Evolutionary conservation across 2,329 filamentous ascomycete species (phyloP).

Genomic region (Grosmannia clavigera): DNA sequence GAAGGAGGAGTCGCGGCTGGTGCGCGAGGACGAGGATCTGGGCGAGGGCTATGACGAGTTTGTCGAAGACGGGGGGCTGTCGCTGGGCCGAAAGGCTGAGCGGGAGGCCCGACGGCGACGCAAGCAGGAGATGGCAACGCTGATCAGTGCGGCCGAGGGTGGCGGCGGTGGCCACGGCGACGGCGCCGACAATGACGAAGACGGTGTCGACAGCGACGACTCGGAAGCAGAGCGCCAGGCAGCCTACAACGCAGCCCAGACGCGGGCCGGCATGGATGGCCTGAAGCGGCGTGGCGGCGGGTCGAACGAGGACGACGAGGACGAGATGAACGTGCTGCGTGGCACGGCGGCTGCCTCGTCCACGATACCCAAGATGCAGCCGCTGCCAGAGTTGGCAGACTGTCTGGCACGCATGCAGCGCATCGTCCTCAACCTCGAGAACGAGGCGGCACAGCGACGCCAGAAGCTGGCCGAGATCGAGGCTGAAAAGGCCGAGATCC

Average conservation of each 20-base stretch:
- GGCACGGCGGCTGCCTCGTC: neutral
- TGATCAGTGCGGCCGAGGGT: conserved; percentile 71
- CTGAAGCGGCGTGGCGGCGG: conserved; percentile 35
- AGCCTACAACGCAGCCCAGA: conserved; percentile 81
- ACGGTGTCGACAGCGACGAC: conserved; percentile 53
- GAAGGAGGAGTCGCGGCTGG: conserved; percentile 60
- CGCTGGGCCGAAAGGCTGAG: conserved; percentile 68
- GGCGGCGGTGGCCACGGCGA: conserved; percentile 45
- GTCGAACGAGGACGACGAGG: conserved; percentile 17
- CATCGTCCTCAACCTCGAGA: conserved; percentile 51
- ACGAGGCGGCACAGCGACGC: conserved; percentile 46
- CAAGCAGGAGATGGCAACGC: conserved; percentile 65
- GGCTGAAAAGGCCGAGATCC: conserved; percentile 55
- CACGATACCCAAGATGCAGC: conserved; percentile 54
- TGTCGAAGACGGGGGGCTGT: conserved; percentile 70
- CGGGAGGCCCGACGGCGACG: conserved; percentile 54
- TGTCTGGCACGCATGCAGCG: conserved; percentile 52
- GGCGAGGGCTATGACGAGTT: conserved; percentile 90
- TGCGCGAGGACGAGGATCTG: conserved; percentile 80
- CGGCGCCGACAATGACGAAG: conserved; percentile 50
- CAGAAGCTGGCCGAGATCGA: conserved; percentile 53
- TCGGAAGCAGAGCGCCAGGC: conserved; percentile 59
- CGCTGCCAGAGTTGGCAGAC: conserved; percentile 60
- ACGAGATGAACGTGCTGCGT: conserved; percentile 13
- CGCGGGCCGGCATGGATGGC: conserved; percentile 73